phyloP scores from a whole-genome alignment of 768 basidiomycete species.

The Kwoniella sp. region DNA sequence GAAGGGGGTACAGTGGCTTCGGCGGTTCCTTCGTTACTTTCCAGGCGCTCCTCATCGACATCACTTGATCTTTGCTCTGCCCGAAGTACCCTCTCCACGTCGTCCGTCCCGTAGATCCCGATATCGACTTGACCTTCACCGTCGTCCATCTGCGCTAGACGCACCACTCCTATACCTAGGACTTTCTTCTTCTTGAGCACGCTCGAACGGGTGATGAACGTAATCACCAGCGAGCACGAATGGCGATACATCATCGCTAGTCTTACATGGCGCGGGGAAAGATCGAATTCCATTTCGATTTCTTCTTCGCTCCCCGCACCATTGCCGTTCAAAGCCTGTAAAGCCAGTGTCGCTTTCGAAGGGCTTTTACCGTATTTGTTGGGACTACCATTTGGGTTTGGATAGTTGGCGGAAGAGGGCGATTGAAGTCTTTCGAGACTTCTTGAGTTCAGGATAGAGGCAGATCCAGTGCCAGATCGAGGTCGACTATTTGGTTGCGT shows the following conservation, averaged over 20 bases:
- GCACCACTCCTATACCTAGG: constrained; percentile 43
- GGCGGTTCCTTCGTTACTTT: background rate
- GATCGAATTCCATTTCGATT: constrained; percentile 42
- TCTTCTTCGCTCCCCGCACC: constrained; percentile 3
- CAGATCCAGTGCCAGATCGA: background rate
- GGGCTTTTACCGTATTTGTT: constrained; percentile 1
- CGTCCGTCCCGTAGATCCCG: constrained; percentile 29
- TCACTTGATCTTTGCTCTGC: constrained; percentile 8
- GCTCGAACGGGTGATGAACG: constrained; percentile 32
- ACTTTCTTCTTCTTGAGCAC: constrained; percentile 48
- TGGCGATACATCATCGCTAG: constrained; percentile 55
- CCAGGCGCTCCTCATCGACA: background rate
- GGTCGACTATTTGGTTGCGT: background rate
- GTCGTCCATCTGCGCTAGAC: constrained; percentile 33
- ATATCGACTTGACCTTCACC: background rate
- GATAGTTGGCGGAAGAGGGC: background rate
- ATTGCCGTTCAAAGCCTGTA: background rate
- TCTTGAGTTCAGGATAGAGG: background rate
- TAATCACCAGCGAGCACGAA: constrained; percentile 51
- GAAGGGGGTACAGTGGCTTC: background rate
- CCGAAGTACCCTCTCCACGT: constrained; percentile 43
- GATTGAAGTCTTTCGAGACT: background rate
- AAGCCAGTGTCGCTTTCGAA: background rate
- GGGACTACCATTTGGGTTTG: background rate
- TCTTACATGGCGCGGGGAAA: constrained; percentile 29